Conservation (phyloP, 768 basidiomycete genomes). For the Lyophyllum decastes region DNA sequence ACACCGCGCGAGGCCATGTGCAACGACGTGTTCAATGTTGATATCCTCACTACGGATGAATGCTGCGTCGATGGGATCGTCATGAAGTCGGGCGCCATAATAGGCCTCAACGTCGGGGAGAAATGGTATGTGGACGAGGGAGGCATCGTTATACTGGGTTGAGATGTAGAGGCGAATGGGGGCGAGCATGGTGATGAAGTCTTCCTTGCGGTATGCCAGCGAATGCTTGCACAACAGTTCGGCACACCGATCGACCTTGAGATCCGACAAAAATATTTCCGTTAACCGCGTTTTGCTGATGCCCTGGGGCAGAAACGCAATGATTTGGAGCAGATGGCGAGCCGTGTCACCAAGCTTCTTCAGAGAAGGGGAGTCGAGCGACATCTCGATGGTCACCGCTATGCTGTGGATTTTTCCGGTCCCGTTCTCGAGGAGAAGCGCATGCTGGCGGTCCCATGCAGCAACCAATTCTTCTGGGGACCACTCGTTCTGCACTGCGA, state of each 20-base stretch:
- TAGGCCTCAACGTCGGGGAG: not conserved
- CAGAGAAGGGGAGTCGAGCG: conserved; percentile 14
- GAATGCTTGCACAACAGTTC: conserved; percentile 9
- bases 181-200: conserved; percentile 13
- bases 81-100: not conserved
- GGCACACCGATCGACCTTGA: not conserved
- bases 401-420: conserved; percentile 12
- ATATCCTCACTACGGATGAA: not conserved
- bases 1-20: not conserved
- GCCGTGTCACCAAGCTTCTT: not conserved
- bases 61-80: not conserved
- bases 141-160: not conserved
- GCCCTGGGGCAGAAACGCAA: conserved; percentile 15
- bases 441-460: conserved; percentile 12
- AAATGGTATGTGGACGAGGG: not conserved
- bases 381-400: conserved; percentile 9
- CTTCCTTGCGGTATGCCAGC: conserved; percentile 4
- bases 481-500: conserved; percentile 15
- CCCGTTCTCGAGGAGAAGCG: conserved; percentile 7
- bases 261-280: not conserved
- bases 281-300: not conserved
- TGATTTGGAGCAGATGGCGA: conserved; percentile 1
- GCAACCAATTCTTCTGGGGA: conserved; percentile 4
- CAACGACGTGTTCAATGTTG: conserved; percentile 11
- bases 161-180: conserved; percentile 15